Evolutionary conservation across 1,284 basidiomycete species (phyloP).

Genomic region (Thelephora terrestris): DNA sequence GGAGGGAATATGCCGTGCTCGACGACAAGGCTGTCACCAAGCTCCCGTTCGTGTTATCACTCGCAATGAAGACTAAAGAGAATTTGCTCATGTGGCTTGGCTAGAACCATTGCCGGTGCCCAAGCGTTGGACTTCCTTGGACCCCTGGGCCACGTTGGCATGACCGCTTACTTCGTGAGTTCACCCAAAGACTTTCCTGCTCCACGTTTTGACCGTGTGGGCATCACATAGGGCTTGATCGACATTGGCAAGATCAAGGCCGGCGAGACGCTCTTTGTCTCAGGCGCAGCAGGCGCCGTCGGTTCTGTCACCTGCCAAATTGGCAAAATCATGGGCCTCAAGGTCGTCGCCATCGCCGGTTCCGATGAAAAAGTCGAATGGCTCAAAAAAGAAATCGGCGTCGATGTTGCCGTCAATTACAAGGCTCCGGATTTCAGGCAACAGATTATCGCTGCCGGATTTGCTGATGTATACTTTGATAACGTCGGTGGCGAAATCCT

Average conservation of each 20-base stretch:
- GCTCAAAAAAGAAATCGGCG: slow-evolving; percentile 73
- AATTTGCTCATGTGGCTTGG: not conserved
- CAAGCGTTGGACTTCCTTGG: slow-evolving; percentile 69
- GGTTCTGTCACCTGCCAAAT: slow-evolving; percentile 70
- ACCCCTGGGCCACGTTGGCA: slow-evolving; percentile 69
- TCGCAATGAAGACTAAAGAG: not conserved
- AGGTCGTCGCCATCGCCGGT: slow-evolving; percentile 79
- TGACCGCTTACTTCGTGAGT: slow-evolving; percentile 78
- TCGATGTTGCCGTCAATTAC: slow-evolving; percentile 82
- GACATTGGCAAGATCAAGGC: slow-evolving; percentile 71
- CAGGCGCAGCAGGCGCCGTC: slow-evolving; percentile 85
- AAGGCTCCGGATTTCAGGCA: slow-evolving; percentile 66
- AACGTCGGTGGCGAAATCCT: slow-evolving; percentile 84
- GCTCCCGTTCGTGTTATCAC: slow-evolving; percentile 32
- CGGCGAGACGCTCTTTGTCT: slow-evolving; percentile 78
- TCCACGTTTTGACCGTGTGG: not conserved
- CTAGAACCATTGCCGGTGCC: slow-evolving; percentile 43
- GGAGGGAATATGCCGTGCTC: slow-evolving; percentile 68
- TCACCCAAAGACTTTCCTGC: slow-evolving; percentile 9
- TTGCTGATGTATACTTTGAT: slow-evolving; percentile 77
- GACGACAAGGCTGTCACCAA: slow-evolving; percentile 43
- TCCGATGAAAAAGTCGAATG: slow-evolving; percentile 74
- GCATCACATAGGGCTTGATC: slow-evolving; percentile 55
- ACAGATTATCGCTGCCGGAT: slow-evolving; percentile 52
- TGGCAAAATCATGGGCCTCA: slow-evolving; percentile 64